phyloP scores from a whole-genome alignment of 805 yeast genomes.

The Candida loeiensis region DNA sequence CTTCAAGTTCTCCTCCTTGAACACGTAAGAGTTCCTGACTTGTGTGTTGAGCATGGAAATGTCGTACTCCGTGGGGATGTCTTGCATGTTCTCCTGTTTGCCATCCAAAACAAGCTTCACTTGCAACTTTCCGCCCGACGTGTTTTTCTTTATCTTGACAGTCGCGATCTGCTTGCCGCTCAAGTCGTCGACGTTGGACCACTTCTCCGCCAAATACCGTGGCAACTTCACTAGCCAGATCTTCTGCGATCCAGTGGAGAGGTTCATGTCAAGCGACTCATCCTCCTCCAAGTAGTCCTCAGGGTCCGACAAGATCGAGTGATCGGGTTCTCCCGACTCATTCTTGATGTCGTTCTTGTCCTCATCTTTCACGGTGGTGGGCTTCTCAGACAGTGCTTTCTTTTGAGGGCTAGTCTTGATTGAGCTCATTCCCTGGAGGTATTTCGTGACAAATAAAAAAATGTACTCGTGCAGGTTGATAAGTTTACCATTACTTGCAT shows the following conservation, averaged over 20 bases:
- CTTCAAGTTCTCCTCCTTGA: conserved; percentile 78
- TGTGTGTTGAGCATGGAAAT: conserved; percentile 70
- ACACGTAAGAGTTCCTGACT: conserved; percentile 82
- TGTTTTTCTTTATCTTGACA: conserved; percentile 64
- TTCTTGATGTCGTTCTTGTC: conserved; percentile 1
- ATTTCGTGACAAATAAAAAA: not conserved
- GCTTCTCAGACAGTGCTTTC: conserved; percentile 8
- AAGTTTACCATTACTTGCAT: not conserved
- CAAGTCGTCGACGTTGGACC: conserved; percentile 60
- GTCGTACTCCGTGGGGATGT: conserved; percentile 81
- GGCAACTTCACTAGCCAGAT: conserved; percentile 94
- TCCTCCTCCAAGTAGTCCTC: conserved; percentile 48
- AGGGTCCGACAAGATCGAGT: conserved; percentile 39
- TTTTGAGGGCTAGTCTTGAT: conserved; percentile 14
- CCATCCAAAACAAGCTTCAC: conserved; percentile 59
- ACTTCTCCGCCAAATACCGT: conserved; percentile 73
- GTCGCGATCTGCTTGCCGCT: conserved; percentile 78
- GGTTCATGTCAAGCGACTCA: conserved; percentile 76
- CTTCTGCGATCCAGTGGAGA: conserved; percentile 58
- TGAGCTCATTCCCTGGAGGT: conserved; percentile 9
- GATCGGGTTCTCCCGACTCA: conserved; percentile 19
- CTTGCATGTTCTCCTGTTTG: conserved; percentile 24
- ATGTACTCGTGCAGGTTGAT: not conserved
- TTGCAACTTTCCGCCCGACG: conserved; percentile 30
- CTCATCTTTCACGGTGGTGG: conserved; percentile 4